Base-by-base conservation (phyloP, 495 filamentous ascomycete genomes). In the Elaphomyces granulatus region DNA sequence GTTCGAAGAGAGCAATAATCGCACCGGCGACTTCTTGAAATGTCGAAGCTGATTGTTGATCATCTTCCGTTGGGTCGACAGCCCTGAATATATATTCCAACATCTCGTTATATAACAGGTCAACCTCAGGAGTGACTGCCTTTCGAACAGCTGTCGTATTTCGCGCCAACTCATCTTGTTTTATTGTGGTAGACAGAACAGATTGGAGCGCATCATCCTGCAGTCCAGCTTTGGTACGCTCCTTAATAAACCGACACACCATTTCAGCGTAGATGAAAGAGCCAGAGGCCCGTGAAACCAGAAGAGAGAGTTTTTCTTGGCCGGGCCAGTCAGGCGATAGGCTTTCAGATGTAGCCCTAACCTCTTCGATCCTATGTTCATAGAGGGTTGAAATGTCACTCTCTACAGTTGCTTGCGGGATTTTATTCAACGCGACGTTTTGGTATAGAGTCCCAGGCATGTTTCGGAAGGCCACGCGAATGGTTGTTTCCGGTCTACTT, bases 191-290 rank as follows among this genome's bases (percentile, higher is more conserved):
- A n/a, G n/a, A n/a, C n/a, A n/a, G n/a, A n/a, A n/a, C n/a, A n/a
- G n/a, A n/a, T n/a, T n/a, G n/a, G n/a, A n/a, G n/a, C n/a, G n/a
- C n/a, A n/a, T n/a, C n/a, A n/a, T n/a, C n/a, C n/a, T n/a, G n/a
- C n/a, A n/a, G n/a, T n/a, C n/a, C n/a, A n/a, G n/a, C n/a, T n/a
- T n/a, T n/a, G n/a, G n/a, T n/a, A n/a, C n/a, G n/a, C 20, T 57
- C 54, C 2, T 37, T 15, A 23, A 63, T 47, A 36, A 60, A 68
- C 9, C 58, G 54, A 40, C 63, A 68, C 10, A 51, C 53, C 9
- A 60, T 68, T 8, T 59, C 51, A 8, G 60, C 56, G 40, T 51
- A 66, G 28, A 69, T 67, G 46, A 70, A 67, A 1, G 67, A 40
- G 17, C 60, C 59, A 30, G 48, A 47, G n/a, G 67, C 55, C 39